Evolutionary conservation across 352 stramenopile species (phyloP).

Genomic region (Hyaloperonospora brassicae): DNA sequence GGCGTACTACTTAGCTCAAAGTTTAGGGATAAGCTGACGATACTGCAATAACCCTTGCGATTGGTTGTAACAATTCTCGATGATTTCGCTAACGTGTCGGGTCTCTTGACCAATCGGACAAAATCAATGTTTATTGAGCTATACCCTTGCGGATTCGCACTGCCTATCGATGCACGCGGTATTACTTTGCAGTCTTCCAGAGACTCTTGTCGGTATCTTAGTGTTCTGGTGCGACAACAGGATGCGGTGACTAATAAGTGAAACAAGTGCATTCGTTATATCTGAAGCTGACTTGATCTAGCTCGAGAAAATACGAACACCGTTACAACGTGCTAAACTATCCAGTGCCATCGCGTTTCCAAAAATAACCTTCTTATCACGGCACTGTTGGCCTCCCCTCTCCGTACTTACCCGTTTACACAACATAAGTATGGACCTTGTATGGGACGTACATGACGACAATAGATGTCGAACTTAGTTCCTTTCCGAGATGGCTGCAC

Average conservation of each 20-base stretch:
- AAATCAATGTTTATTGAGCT: no score
- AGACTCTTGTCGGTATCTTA: no score
- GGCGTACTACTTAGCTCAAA: no score
- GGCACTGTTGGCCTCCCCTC: neutral
- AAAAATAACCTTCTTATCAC: neutral
- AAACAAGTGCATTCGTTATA: no score
- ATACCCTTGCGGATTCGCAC: no score
- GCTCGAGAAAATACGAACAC: neutral
- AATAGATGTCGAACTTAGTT: neutral
- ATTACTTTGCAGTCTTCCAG: no score
- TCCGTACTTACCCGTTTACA: neutral
- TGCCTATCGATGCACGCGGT: no score
- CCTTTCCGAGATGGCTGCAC: neutral
- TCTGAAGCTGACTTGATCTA: neutral
- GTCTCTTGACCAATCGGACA: no score
- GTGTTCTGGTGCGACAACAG: no score
- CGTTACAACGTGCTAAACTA: neutral
- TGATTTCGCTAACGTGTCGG: no score
- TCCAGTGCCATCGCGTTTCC: neutral
- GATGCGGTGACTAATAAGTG: no score
- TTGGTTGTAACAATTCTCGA: neutral
- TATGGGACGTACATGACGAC: neutral
- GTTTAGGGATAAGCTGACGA: no score
- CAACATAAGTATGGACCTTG: neutral
- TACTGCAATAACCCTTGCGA: neutral